Percentiles rank a stretch among this genome's conserved stretches.
Conservation (phyloP, 75 land plant species). For the Pseudotsuga menziesii region DNA sequence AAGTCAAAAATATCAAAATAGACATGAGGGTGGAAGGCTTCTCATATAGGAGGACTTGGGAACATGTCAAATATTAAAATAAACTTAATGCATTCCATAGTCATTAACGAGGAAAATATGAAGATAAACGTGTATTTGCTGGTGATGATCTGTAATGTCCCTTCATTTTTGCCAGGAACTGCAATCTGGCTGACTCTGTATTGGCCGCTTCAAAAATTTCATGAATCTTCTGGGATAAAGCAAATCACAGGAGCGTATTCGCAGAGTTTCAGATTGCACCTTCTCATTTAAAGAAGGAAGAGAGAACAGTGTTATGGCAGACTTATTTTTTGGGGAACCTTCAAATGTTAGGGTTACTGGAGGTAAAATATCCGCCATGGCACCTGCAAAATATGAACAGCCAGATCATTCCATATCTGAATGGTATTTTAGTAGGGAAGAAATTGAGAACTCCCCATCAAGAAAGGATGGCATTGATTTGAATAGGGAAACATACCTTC, state of each 20-base stretch:
- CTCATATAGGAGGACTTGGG: no score
- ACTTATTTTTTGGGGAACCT: neutral
- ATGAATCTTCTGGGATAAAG: no score
- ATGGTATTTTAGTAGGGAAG: conserved; percentile 12
- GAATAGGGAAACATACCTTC: conserved; percentile 7
- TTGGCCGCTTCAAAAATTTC: no score
- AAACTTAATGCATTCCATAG: neutral
- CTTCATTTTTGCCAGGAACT: neutral
- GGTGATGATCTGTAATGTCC: neutral
- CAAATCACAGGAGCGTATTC: no score
- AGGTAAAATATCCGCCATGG: neutral
- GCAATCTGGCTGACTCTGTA: no score
- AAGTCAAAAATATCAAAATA: no score
- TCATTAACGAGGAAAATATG: neutral
- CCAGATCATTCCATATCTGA: neutral
- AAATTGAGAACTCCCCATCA: conserved; percentile 23
- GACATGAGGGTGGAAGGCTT: no score
- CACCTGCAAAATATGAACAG: neutral
- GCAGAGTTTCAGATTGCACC: no score
- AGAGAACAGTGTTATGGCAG: no score
- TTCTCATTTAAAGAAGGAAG: no score
- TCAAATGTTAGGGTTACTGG: neutral
- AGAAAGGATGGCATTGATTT: conserved; percentile 28
- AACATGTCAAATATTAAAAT: no score
- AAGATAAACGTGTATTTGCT: neutral